Conservation (phyloP, 2,329 filamentous ascomycete genomes). For the Fusarium fracticaudum region DNA sequence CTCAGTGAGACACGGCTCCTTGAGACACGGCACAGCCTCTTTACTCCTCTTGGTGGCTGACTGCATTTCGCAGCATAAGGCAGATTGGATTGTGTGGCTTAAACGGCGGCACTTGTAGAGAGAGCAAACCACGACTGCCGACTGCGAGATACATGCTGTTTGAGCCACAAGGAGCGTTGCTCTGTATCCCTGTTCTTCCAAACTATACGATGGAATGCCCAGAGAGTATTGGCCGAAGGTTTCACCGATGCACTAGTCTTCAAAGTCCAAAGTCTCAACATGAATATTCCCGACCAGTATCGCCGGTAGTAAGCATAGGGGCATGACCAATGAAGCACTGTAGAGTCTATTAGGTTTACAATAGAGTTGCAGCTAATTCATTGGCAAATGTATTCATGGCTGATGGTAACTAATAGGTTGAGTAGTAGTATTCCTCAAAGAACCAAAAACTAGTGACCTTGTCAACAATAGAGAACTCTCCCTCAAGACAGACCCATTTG, state of each 20-base stretch:
- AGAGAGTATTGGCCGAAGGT: not conserved
- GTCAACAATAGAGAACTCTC: not conserved
- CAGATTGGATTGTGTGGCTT: not conserved
- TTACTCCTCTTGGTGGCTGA: not conserved
- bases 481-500: too few species aligned
- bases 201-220: not conserved
- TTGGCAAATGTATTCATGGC: not conserved
- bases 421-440: not conserved
- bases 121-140: not conserved
- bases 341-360: not conserved
- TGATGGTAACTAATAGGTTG: rapidly evolving
- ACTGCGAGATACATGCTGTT: not conserved
- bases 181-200: not conserved
- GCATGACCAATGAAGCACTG: not conserved
- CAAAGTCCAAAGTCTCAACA: not conserved
- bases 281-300: not conserved
- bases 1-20: not conserved
- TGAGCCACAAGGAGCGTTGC: not conserved
- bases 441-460: not conserved
- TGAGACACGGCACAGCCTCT: not conserved
- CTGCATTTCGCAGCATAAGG: not conserved
- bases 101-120: not conserved
- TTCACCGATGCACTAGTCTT: not conserved
- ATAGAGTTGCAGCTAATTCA: not conserved
- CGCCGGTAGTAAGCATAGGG: not conserved